Conservation (phyloP, 2,329 filamentous ascomycete species). For the Penicillium sp. region DNA sequence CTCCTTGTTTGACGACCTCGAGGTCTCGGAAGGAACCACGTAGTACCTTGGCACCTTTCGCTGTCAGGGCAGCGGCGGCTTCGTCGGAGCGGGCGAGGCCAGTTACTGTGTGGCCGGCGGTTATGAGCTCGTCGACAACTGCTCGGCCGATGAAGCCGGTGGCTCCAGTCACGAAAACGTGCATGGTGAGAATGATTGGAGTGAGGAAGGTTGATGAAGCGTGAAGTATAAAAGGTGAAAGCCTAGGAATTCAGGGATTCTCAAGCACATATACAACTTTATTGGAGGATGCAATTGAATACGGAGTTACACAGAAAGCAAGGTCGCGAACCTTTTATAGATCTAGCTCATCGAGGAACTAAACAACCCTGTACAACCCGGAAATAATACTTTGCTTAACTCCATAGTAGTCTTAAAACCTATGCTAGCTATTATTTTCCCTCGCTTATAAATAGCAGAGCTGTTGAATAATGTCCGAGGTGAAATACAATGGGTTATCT, state of each 20-base stretch:
- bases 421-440: too few species aligned
- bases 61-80: slow-evolving; percentile 27
- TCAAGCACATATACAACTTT: neutral
- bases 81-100: slow-evolving; percentile 42
- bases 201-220: neutral
- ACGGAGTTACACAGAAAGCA: neutral
- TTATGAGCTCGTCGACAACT: slow-evolving; percentile 41
- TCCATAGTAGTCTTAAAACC: neutral
- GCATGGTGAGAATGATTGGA: slow-evolving; percentile 9
- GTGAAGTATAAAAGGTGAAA: neutral
- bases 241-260: too few species aligned
- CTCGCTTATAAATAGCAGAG: neutral
- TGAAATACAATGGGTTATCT: neutral
- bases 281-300: neutral
- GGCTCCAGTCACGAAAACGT: slow-evolving; percentile 38
- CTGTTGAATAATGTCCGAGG: neutral
- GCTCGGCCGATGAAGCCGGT: slow-evolving; percentile 46
- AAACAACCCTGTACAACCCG: neutral
- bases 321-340: neutral
- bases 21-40: slow-evolving; percentile 39
- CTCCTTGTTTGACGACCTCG: slow-evolving; percentile 33
- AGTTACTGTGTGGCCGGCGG: slow-evolving; percentile 41
- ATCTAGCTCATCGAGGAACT: neutral
- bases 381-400: neutral
- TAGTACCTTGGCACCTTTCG: slow-evolving; percentile 34